A percentile compares a stretch with the other conserved stretches of the same genome.
Evolutionary conservation across 2,329 filamentous ascomycete genomes (phyloP).

Genomic region (Setomelanomma holmii): DNA sequence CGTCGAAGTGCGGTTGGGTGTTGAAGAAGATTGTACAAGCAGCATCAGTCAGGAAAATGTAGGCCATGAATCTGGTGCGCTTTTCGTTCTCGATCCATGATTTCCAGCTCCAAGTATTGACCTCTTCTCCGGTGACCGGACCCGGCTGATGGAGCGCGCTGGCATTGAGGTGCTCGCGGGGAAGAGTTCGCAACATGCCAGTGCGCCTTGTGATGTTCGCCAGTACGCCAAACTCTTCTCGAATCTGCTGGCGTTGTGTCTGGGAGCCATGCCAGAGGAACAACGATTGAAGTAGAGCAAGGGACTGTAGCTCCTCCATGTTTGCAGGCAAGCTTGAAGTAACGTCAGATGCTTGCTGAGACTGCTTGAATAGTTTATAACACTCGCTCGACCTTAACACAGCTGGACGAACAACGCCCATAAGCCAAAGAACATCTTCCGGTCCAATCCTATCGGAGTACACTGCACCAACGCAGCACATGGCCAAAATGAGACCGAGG

Average conservation of each 20-base stretch:
- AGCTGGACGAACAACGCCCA: constrained; percentile 67
- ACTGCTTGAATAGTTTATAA: constrained; percentile 52
- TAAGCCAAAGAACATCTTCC: constrained; percentile 70
- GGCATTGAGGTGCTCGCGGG: constrained; percentile 55
- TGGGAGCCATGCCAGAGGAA: constrained; percentile 75
- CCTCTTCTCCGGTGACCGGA: constrained; percentile 49
- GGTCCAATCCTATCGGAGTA: constrained; percentile 71
- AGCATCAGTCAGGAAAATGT: constrained; percentile 69
- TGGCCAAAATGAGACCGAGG: constrained; percentile 70
- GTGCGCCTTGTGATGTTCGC: constrained; percentile 64
- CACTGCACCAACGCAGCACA: constrained; percentile 77
- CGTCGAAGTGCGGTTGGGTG: constrained; percentile 66
- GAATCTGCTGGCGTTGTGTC: constrained; percentile 68
- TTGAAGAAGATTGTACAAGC: constrained; percentile 77
- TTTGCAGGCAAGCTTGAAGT: constrained; percentile 49
- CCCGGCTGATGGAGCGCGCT: constrained; percentile 69
- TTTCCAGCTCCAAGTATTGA: constrained; percentile 68
- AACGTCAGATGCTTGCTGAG: constrained; percentile 50
- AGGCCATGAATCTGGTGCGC: constrained; percentile 69
- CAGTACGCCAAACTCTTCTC: constrained; percentile 65
- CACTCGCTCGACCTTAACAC: constrained; percentile 64
- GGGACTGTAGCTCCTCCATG: constrained; percentile 72
- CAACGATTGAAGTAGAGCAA: constrained; percentile 67
- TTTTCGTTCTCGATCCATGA: constrained; percentile 76
- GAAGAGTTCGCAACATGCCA: constrained; percentile 63